These are phyloP conservation scores for Euphrasia confusa DNA, from an alignment of 257 asterid species.

Conservation along the genomic window DNA sequence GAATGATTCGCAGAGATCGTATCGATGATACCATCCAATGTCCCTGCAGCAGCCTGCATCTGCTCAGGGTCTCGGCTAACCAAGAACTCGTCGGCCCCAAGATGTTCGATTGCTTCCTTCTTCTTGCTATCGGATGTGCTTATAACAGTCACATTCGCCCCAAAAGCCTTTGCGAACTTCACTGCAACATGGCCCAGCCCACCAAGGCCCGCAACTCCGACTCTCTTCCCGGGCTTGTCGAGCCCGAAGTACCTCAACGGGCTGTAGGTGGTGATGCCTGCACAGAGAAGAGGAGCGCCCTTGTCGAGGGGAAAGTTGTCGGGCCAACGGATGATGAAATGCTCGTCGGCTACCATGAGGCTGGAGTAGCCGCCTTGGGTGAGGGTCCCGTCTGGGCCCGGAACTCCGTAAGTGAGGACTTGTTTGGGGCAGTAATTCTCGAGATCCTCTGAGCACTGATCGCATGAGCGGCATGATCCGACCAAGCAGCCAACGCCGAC, in stretches of 20 bases:
- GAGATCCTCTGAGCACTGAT: conserved; percentile 26
- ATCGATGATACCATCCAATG: conserved; percentile 47
- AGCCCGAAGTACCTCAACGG: conserved; percentile 36
- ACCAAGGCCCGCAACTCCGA: conserved; percentile 35
- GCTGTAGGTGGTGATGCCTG: conserved; percentile 42
- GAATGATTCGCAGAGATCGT: conserved; percentile 50
- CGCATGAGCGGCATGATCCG: conserved; percentile 39
- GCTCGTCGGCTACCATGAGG: conserved; percentile 36
- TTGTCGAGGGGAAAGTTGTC: conserved; percentile 37
- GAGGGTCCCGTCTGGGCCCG: conserved; percentile 30
- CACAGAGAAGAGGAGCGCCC: conserved; percentile 39
- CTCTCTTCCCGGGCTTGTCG: conserved; percentile 33
- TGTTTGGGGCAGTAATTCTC: conserved; percentile 36
- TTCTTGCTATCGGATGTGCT: conserved; percentile 37
- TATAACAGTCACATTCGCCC: conserved; percentile 30
- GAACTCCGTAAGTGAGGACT: conserved; percentile 25
- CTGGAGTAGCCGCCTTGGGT: conserved; percentile 44
- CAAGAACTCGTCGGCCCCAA: conserved; percentile 37
- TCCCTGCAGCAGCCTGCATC: conserved; percentile 46
- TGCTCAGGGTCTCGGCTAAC: conserved; percentile 34
- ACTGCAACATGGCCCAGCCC: conserved; percentile 42
- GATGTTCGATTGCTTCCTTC: conserved; percentile 32
- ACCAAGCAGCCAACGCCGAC: conserved; percentile 39
- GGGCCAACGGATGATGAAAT: conserved; percentile 34
- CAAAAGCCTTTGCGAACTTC: conserved; percentile 45